phyloP scores from a whole-genome alignment of 805 yeast genomes.

The Trichomonascus vanleenenianus region DNA sequence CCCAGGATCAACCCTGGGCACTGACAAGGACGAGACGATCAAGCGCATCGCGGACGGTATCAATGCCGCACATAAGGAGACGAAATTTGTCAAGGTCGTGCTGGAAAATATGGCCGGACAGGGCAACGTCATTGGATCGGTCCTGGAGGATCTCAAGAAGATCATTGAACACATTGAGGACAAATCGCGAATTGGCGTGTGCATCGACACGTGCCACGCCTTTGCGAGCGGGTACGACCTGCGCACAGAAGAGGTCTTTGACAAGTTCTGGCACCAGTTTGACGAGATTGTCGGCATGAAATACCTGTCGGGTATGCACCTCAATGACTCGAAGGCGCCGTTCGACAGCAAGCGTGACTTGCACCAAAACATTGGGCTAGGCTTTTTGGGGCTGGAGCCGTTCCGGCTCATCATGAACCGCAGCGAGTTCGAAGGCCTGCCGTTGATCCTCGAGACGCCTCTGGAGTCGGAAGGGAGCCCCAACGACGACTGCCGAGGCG shows the following conservation, averaged over 20 bases:
- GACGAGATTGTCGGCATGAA: slow-evolving; percentile 67
- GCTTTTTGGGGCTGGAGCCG: slow-evolving; percentile 80
- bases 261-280: slow-evolving; percentile 66
- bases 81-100: slow-evolving; percentile 76
- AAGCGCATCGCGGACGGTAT: slow-evolving; percentile 67
- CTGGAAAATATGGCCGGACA: slow-evolving; percentile 98
- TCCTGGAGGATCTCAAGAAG: slow-evolving; percentile 61
- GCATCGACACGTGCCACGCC: slow-evolving; percentile 93
- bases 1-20: slow-evolving; percentile 72
- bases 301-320: slow-evolving; percentile 72
- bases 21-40: slow-evolving; percentile 59
- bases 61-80: slow-evolving; percentile 66
- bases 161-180: slow-evolving; percentile 76
- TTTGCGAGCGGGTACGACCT: slow-evolving; percentile 96
- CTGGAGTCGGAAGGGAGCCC: slow-evolving; percentile 41
- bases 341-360: slow-evolving; percentile 82
- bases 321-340: slow-evolving; percentile 95
- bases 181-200: slow-evolving; percentile 84
- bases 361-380: slow-evolving; percentile 84
- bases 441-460: slow-evolving; percentile 86
- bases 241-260: slow-evolving; percentile 47
- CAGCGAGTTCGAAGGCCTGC: slow-evolving; percentile 52
- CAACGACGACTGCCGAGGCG: slow-evolving; percentile 42
- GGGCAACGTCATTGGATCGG: slow-evolving; percentile 81
- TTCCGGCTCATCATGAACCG: slow-evolving; percentile 74